Evolutionary conservation across 441 rosid genomes (phyloP).

Genomic region (Erodium chrysanthum): DNA sequence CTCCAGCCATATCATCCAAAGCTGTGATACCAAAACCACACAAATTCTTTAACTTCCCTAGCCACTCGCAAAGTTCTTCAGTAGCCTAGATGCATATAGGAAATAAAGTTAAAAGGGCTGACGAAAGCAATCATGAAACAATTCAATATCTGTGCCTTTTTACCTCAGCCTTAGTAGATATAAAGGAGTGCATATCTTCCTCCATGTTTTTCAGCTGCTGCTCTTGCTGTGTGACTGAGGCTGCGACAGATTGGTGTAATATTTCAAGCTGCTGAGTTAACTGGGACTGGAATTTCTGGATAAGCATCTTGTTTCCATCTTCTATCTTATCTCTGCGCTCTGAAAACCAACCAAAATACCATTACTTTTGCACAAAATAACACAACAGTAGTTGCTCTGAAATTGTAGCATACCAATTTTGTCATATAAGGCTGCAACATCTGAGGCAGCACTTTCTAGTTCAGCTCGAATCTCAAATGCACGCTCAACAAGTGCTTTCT

Average conservation of each 20-base stretch:
- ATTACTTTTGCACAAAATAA: too few relatives aligned
- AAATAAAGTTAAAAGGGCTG: too few relatives aligned
- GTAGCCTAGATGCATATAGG: slow-evolving; percentile 49
- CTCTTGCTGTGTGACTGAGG: slow-evolving; percentile 76
- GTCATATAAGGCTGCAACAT: too few relatives aligned
- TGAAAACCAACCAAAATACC: slow-evolving; percentile 27
- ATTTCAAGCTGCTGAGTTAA: slow-evolving; percentile 62
- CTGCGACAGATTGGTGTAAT: slow-evolving; percentile 75
- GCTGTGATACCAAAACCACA: slow-evolving; percentile 68
- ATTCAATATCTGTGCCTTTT: too few relatives aligned
- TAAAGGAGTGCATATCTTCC: slow-evolving; percentile 83
- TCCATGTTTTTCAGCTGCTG: slow-evolving; percentile 82
- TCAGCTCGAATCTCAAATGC: too few relatives aligned
- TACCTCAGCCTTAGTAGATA: slow-evolving; percentile 70
- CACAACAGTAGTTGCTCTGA: too few relatives aligned
- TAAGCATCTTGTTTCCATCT: slow-evolving; percentile 64
- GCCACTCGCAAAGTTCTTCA: slow-evolving; percentile 58
- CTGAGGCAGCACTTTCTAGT: too few relatives aligned
- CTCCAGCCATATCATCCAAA: slow-evolving; percentile 57
- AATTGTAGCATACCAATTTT: too few relatives aligned
- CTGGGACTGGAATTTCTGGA: slow-evolving; percentile 71
- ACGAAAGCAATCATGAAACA: too few relatives aligned
- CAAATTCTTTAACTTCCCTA: slow-evolving; percentile 51
- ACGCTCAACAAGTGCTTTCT: too few relatives aligned
- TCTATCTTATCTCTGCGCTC: slow-evolving; percentile 91